Evolutionary conservation across 1,284 basidiomycete species (phyloP), one percentile per base, ranked within the genome.

Genomic region (Sporisorium graminicola): DNA sequence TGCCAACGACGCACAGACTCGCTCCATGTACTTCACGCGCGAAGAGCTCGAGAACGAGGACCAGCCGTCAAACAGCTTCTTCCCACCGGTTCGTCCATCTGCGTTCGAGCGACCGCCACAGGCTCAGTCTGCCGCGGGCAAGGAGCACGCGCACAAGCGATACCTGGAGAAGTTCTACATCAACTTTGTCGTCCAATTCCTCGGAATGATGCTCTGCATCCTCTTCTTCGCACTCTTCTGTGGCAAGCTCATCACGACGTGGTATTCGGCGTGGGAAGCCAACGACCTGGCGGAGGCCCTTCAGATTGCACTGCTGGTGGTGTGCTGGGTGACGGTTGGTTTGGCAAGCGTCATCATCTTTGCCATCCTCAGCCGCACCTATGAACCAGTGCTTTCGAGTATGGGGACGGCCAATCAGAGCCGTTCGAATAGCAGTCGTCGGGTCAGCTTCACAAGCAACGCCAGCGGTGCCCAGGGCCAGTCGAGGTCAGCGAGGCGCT

Each of bases 121-220:
- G 10, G 57, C 62, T 10, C 54, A 35, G 10, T 46, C 60, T 2
- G 3, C 42, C 9, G 50, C 49, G 22, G 46, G 33, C 54, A 66
- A 64, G 31, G 47, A 60, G 24, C 37, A 33, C 14, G 57, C 66
- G 22, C 72, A 74, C 20, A 62, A 62, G 27, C 62, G 65, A 29
- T 74, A 65, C 53, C 49, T 69, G 22, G 60, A 69, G n/a, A 61
- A 59, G 47, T 69, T 74, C 49, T 67, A 68, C 65, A 22, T n/a
- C 13, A 68, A 74, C 58, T 64, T 74, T 33, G 8, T 65, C 33
- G 58, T 74, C 9, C 65, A 74, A 18, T 69, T 58, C 47, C 18
- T 52, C 22, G 66, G 58, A 0, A 27, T 69, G 12, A 24, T 61
- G 57, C 56, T 62, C 5, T 64, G 65, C 62, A 55, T 64, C 12